Evolutionary conservation across 768 basidiomycete species (phyloP), one percentile per base, ranked within the genome.

Genomic region (Asterophora parasitica): DNA sequence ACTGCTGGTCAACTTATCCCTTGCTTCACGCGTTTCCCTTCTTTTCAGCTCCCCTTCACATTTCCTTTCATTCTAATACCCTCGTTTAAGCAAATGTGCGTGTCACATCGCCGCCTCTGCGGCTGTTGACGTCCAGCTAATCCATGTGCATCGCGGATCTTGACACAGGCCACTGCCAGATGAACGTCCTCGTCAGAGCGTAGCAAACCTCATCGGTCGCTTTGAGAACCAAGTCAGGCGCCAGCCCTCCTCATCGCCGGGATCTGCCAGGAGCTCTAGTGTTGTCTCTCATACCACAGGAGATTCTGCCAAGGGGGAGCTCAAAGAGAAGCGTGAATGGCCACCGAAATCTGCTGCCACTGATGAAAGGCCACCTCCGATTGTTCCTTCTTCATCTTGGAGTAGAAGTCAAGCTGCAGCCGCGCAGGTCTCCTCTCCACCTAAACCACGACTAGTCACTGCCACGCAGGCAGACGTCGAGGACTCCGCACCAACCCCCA

Each of bases 161-260:
- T 47, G n/a, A 42, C 38, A 20, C 60, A 91, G 88, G 89, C 85
- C 86, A 46, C 69, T 90, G 53, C 88, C 90, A 66, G 89, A 92
- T 74, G 90, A 92, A 70, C 79, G 85, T 61, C 88, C 89, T 41
- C 85, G 90, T 50, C 80, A 79, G 63, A 88, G 85, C 58, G 90
- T 92, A 40, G 90, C 90, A 54, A 92, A 91, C 62, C 83, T 92
- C 68, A 92, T 92, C 60, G 90, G 90, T 43, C 79, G 85, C 49
- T 92, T 92, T 56, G 90, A 92, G 65, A 86, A 79, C 57, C 83
- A 88, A 68, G 82, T 75, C 47, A 91, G 88, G 62, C 79, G 81
- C 42, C 76, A 79, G 56, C 67, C 80, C 4, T 56, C 69, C 8
- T 61, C 74, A 23, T 58, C 55, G 13, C 60, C 75, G 40, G 59